Evolutionary conservation across 805 yeast genomes (phyloP), one percentile per base, ranked within the genome.

Genomic region (Cyberlindnera meyerae): DNA sequence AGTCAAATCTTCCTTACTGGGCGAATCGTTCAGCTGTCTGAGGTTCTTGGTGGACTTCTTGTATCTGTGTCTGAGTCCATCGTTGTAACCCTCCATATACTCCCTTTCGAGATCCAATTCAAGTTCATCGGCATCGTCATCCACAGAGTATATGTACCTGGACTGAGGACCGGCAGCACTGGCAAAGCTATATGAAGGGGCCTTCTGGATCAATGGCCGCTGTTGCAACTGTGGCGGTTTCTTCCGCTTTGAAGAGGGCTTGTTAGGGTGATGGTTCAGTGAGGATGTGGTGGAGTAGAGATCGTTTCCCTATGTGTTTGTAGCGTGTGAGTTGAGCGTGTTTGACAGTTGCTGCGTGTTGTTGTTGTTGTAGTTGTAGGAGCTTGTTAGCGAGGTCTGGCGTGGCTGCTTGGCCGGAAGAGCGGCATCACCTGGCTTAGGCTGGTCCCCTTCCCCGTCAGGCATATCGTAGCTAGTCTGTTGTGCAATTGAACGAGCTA

Each of bases 81-180:
- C 93, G 28, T 71, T 71, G 49, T 75, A 77, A 0, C 93, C 93
- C 51, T 82, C 94, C 22, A 77, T 49, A 51, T 82, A 84, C 44
- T 75, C 74, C 17, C 76, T 57, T 40, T 70, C 74, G 36, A 71
- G 58, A 45, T 75, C 83, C 13, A 72, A 75, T 42, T 76, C 82
- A 13, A 79, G 69, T 44, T 85, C 95, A 44, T 75, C 74, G 29
- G 82, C 75, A 49, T 82, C 87, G 57, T 86, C 95, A 54, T 86
- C 95, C 0, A 85, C 94, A 24, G 88, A 78, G 55, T 79, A 86
- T 1, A 82, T 57, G 29, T 66, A 55, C 33, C 56, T 60, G 22
- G 54, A 40, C 8, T 31, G 39, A 26, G 27, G 33, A 22, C 26
- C 34, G 9, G 37, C 14, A 27, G 15, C 22, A 20, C 22, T 9